A percentile compares a stretch with the other conserved stretches of the same genome.
Conservation (phyloP, 345 rosid species). For the Excoecaria cochinchinensis region DNA sequence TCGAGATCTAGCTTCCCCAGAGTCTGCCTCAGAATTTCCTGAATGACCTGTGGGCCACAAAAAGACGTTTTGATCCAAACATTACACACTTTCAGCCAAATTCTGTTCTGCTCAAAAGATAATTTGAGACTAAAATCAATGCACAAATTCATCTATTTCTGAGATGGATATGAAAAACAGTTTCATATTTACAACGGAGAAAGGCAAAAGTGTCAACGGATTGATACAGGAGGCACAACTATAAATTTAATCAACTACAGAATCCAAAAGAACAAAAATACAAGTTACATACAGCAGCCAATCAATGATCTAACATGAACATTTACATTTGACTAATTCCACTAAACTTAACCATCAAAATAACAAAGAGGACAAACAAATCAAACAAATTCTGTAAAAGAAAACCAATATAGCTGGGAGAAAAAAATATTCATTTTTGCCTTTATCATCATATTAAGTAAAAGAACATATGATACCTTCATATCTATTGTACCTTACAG, state of each 20-base stretch:
- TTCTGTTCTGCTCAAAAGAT: no score
- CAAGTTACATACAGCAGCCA: background rate
- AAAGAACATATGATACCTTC: no score
- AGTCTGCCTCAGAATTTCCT: slow-evolving; percentile 45
- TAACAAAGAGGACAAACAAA: background rate
- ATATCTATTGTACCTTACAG: no score
- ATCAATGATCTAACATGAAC: background rate
- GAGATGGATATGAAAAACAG: background rate
- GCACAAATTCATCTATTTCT: background rate
- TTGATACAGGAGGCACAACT: background rate
- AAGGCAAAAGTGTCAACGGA: background rate
- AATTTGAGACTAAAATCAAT: background rate
- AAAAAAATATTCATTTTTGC: background rate
- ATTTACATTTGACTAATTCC: background rate
- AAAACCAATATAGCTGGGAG: background rate
- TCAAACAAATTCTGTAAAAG: background rate
- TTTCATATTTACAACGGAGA: background rate
- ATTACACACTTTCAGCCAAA: no score
- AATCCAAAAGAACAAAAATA: background rate
- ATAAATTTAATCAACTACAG: background rate
- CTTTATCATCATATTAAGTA: background rate
- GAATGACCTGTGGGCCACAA: no score
- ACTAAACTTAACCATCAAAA: background rate
- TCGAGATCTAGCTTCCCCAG: slow-evolving; percentile 67
- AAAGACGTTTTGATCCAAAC: no score